phyloP scores from a whole-genome alignment of 163 green algal genomes.

The Chlorella variabilis region DNA sequence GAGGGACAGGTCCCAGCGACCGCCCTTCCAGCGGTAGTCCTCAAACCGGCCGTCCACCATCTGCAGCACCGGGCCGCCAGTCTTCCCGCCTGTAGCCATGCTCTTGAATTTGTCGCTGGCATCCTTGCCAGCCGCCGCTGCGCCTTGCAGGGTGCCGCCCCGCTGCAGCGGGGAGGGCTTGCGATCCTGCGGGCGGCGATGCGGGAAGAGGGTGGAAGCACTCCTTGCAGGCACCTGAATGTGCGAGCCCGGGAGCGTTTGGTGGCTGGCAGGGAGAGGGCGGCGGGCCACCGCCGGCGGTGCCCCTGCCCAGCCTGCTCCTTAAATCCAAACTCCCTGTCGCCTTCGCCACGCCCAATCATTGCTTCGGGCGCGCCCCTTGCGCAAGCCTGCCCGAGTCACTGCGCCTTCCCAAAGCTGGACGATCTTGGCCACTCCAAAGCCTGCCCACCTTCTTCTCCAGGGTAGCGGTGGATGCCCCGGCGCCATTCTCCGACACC shows the following conservation, averaged over 20 bases:
- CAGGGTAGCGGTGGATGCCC: not conserved
- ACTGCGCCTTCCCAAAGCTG: not conserved
- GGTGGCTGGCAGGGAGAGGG: no score
- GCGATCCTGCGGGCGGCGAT: slow-evolving; percentile 55
- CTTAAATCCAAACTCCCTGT: no score
- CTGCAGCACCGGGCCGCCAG: slow-evolving; percentile 56
- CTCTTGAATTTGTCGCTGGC: slow-evolving; percentile 56
- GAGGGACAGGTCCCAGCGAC: slow-evolving; percentile 85
- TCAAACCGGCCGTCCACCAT: slow-evolving; percentile 85
- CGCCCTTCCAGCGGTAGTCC: slow-evolving; percentile 90
- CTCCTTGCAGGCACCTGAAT: not conserved
- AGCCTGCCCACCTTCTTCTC: slow-evolving; percentile 12
- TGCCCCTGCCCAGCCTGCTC: no score
- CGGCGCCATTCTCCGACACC: not conserved
- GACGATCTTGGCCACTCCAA: no score
- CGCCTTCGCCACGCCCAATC: no score
- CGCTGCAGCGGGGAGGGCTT: slow-evolving; percentile 77
- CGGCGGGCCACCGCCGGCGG: no score
- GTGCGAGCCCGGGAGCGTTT: no score
- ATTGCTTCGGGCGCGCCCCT: no score
- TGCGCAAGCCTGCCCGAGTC: no score
- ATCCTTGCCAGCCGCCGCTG: slow-evolving; percentile 83
- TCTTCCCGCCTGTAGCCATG: slow-evolving; percentile 32
- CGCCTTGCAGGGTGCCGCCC: slow-evolving; percentile 85
- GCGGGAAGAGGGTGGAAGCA: not conserved